Evolutionary conservation across 108 stramenopile species (phyloP).

Genomic region (Seminavis robusta): DNA sequence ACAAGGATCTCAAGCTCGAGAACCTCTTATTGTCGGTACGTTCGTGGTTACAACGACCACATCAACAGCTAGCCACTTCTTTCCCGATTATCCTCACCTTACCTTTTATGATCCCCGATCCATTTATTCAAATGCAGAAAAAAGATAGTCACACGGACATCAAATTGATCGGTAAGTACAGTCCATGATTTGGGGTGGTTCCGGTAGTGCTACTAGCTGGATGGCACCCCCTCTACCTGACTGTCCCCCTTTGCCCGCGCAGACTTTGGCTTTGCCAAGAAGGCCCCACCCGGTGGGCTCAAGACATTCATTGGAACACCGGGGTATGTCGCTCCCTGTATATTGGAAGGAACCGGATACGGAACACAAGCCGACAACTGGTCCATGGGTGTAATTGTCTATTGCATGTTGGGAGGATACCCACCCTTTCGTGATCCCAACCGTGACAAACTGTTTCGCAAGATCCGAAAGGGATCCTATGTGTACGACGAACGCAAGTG

Average conservation of each 20-base stretch:
- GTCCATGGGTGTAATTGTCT: conserved; percentile 85
- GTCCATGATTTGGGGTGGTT: too few species aligned
- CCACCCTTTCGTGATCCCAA: conserved; percentile 96
- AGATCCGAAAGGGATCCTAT: conserved; percentile 83
- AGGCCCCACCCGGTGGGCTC: conserved; percentile 62
- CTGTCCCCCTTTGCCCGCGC: too few species aligned
- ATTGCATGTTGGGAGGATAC: conserved; percentile 91
- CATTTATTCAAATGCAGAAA: too few species aligned
- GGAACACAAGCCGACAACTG: conserved; percentile 95
- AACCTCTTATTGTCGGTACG: conserved; percentile 69
- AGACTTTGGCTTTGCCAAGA: conserved; percentile 98
- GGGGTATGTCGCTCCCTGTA: conserved; percentile 92
- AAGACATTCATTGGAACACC: conserved; percentile 94
- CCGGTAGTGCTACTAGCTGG: too few species aligned
- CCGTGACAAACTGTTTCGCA: conserved; percentile 90
- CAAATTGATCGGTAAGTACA: conserved; percentile 96
- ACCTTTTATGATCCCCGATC: too few species aligned
- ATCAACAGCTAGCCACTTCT: background rate
- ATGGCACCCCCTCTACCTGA: too few species aligned
- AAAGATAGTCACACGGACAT: conserved; percentile 80
- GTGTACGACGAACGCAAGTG: conserved; percentile 89
- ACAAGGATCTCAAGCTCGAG: conserved; percentile 91
- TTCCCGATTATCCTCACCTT: conserved; percentile 2
- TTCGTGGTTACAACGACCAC: too few species aligned
- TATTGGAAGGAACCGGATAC: conserved; percentile 80